A percentile compares a stretch with the other conserved stretches of the same genome.
Evolutionary conservation across 2,329 filamentous ascomycete genomes (phyloP).

Genomic region (Pyrenophora teres): DNA sequence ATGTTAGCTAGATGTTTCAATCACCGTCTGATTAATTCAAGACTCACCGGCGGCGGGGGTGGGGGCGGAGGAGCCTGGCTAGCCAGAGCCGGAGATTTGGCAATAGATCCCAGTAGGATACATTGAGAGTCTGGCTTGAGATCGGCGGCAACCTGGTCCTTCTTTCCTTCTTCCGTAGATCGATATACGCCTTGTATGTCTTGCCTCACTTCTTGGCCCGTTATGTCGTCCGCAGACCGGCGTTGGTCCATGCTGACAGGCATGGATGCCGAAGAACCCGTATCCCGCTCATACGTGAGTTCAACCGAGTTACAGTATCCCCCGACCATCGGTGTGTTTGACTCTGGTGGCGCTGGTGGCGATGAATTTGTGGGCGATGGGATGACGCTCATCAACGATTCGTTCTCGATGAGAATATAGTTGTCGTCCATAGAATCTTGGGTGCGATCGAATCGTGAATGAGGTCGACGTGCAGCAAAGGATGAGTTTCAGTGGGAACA

Average conservation of each 20-base stretch:
- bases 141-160: not conserved
- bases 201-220: not conserved
- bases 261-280: not conserved
- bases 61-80: not conserved
- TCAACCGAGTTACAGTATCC: no score
- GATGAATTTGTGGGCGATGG: not conserved
- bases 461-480: no score
- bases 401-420: not conserved
- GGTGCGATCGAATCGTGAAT: no score
- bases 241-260: no score
- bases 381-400: not conserved
- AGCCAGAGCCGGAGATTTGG: no score
- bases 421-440: constrained; percentile 1
- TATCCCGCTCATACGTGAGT: not conserved
- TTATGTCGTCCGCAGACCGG: no score
- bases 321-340: not conserved
- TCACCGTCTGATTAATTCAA: not conserved
- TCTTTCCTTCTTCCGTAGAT: not conserved
- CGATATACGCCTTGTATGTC: not conserved
- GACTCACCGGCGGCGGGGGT: not conserved
- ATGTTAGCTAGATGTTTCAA: not conserved
- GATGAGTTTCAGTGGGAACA: not conserved
- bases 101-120: no score
- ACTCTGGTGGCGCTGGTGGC: not conserved
- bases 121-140: not conserved